A percentile compares a stretch with the other conserved stretches of the same genome.
Conservation (phyloP, 495 filamentous ascomycete genomes). For the Penicillium silybi region DNA sequence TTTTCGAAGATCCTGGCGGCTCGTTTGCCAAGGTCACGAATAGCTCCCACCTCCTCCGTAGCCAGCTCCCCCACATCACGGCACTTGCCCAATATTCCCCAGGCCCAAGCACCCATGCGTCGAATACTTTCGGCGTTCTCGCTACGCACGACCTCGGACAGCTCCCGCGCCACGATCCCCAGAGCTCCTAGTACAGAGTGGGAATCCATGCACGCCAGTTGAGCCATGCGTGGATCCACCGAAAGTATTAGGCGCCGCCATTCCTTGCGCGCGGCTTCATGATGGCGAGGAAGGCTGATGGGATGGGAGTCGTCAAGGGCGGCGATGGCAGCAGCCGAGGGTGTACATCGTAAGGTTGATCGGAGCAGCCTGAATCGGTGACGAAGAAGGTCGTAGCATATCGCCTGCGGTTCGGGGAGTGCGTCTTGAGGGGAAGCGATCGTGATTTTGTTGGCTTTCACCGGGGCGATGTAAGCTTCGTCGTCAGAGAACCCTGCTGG, state of each 20-base stretch:
- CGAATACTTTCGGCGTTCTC: constrained; percentile 44
- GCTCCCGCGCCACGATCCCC: constrained; percentile 33
- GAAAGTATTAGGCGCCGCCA: constrained; percentile 48
- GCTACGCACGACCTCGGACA: constrained; percentile 41
- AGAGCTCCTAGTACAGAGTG: constrained; percentile 53
- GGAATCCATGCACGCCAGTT: constrained; percentile 66
- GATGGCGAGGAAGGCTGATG: constrained; percentile 47
- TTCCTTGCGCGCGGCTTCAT: constrained; percentile 39
- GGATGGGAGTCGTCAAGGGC: constrained; percentile 55
- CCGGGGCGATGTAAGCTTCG: constrained; percentile 24
- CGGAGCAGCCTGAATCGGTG: constrained; percentile 58
- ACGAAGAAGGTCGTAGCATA: constrained; percentile 61
- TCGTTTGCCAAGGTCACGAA: constrained; percentile 45
- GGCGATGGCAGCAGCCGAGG: constrained; percentile 45
- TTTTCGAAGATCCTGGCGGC: constrained; percentile 41
- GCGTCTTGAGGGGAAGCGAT: constrained; percentile 3
- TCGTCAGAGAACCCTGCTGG: constrained; percentile 18
- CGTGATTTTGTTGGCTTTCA: neutral
- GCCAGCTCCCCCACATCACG: constrained; percentile 44
- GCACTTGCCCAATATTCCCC: constrained; percentile 48
- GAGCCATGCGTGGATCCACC: constrained; percentile 61
- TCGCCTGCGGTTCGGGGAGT: constrained; percentile 49
- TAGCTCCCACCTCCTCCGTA: constrained; percentile 50
- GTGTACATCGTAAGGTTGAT: constrained; percentile 49
- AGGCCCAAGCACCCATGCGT: constrained; percentile 47